Conservation (phyloP, 2,329 filamentous ascomycete genomes). For the Diaporthe ampelina region DNA sequence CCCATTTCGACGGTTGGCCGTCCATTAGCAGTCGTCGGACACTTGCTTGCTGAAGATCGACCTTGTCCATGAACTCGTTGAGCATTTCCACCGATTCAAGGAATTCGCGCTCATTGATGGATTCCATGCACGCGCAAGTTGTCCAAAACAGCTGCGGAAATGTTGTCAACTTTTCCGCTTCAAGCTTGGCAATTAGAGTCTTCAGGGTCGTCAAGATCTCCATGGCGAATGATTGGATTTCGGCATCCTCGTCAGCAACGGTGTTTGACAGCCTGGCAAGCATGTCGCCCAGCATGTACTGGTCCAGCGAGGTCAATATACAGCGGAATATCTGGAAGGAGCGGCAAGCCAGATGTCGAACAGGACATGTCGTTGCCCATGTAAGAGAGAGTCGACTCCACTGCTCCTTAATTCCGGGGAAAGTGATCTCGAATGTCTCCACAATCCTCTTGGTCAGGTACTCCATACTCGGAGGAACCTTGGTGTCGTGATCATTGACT, state of each 20-base stretch:
- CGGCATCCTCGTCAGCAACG: constrained; percentile 92
- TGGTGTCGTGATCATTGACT: constrained; percentile 79
- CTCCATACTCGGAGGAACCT: constrained; percentile 90
- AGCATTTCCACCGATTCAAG: constrained; percentile 93
- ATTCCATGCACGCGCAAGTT: constrained; percentile 94
- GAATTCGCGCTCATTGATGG: constrained; percentile 96
- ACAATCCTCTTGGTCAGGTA: constrained; percentile 86
- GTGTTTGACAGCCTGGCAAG: constrained; percentile 95
- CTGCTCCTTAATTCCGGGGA: constrained; percentile 88
- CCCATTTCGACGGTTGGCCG: constrained; percentile 87
- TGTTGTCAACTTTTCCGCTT: constrained; percentile 82
- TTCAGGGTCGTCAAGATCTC: constrained; percentile 96
- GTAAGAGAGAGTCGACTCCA: constrained; percentile 92
- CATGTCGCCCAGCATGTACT: constrained; percentile 97
- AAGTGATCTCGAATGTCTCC: constrained; percentile 85
- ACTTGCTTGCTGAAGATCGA: constrained; percentile 80
- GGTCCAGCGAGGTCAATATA: constrained; percentile 90
- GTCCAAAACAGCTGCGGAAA: constrained; percentile 99
- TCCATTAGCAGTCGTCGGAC: constrained; percentile 81
- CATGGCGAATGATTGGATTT: constrained; percentile 98
- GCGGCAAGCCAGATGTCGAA: constrained; percentile 92
- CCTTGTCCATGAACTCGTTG: constrained; percentile 84
- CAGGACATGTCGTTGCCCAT: constrained; percentile 97
- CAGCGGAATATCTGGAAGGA: constrained; percentile 98
- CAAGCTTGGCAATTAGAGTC: constrained; percentile 88